These are phyloP conservation scores for Collybia sp. DNA, from an alignment of 768 basidiomycete species.

Conservation along the genomic window DNA sequence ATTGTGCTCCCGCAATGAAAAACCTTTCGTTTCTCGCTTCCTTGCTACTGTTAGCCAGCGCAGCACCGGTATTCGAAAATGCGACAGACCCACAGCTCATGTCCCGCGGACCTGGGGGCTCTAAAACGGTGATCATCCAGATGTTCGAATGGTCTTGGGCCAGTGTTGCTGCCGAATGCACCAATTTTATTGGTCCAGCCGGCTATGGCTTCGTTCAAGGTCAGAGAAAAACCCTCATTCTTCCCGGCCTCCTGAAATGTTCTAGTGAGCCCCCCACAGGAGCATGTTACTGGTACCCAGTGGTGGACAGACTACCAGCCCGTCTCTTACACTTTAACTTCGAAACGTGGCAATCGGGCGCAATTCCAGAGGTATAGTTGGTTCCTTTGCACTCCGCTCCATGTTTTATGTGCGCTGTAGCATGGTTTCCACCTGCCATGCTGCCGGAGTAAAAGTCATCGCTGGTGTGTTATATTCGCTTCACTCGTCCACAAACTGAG, in stretches of 20 bases:
- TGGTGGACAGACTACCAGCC: slow-evolving; percentile 80
- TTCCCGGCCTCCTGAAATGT: not conserved
- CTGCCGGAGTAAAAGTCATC: slow-evolving; percentile 53
- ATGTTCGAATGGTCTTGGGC: slow-evolving; percentile 70
- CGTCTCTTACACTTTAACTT: slow-evolving; percentile 60
- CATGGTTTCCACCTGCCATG: slow-evolving; percentile 45
- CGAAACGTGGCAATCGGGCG: slow-evolving; percentile 56
- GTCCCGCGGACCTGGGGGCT: not conserved
- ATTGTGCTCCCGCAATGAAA: too few species aligned
- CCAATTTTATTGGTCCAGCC: slow-evolving; percentile 60
- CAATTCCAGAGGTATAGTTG: slow-evolving; percentile 35
- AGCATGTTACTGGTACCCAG: slow-evolving; percentile 51
- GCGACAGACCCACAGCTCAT: slow-evolving; percentile 12
- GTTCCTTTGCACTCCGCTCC: slow-evolving; percentile 8
- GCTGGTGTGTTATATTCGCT: slow-evolving; percentile 24
- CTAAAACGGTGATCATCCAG: slow-evolving; percentile 56
- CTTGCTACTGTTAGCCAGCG: not conserved
- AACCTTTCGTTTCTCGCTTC: not conserved
- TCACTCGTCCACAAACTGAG: not conserved
- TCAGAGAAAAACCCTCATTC: slow-evolving; percentile 15
- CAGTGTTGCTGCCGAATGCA: slow-evolving; percentile 60
- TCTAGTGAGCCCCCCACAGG: slow-evolving; percentile 48
- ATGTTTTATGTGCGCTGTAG: slow-evolving; percentile 7
- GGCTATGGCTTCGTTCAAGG: slow-evolving; percentile 72
- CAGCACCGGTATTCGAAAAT: not conserved